Evolutionary conservation across 164 flowering plant species (phyloP), one percentile per base, ranked within the genome.

Genomic region (Annona squamosa): DNA sequence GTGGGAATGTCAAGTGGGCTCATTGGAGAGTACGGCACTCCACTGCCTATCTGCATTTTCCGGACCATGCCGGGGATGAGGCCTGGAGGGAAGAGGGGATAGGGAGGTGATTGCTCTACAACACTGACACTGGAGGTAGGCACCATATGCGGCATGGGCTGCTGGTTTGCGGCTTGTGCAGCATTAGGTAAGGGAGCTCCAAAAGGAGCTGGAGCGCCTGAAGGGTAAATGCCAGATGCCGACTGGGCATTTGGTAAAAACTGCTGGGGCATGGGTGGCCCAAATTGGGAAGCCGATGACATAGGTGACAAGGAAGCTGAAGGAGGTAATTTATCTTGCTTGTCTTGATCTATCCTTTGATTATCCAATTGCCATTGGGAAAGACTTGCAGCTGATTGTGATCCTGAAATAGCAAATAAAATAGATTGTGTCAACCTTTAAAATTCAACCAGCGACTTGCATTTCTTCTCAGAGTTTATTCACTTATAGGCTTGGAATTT

Each of bases 1-100:
- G 97, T 96, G 13, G 99, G 99, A 68, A 96, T 96, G 79, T 96
- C 99, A 76, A 96, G 80, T 65, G 99, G 99, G 81, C 97, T 96
- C 90, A 93, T 79, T 3, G 99, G 94, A 64, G 98, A 96, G 82
- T 96, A 96, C 3, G 99, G 98, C 19, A 96, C 99, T 56, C 99
- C 99, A 82, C 97, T 93, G 26, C 99, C 99, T 61, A 96, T 91
- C 84, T 96, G 97, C 95, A 90, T 92, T 78, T 96, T 96, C 73
- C 88, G 81, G 26, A 96, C 97, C 99, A 96, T 96, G 61, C 97
- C 98, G 18, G 98, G 99, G 66, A 96, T 92, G 57, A 96, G 93
- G 45, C 98, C 99, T 42, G 99, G 99, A 1, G 99, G 99, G 76
- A 96, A 95, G 52, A 95, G 75, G 42, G 99, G 99, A 73, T 96